These are phyloP conservation scores for Vigna radiata DNA, from an alignment of 306 rosid genomes.

Conservation along the genomic window DNA sequence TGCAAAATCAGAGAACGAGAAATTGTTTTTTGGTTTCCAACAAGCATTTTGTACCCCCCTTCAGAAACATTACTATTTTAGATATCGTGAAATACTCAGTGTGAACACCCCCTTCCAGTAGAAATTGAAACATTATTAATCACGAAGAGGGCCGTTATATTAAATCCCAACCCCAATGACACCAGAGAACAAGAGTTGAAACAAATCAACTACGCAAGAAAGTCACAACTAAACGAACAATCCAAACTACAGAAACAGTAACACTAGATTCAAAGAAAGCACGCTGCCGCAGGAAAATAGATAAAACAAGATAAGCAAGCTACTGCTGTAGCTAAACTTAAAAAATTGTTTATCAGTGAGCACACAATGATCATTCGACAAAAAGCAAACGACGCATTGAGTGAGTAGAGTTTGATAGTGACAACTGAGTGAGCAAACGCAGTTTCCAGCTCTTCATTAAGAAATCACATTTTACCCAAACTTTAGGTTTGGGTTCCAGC, in stretches of 20 bases:
- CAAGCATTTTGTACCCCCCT: too few species aligned
- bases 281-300: neutral
- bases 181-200: conserved; percentile 31
- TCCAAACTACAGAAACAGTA: conserved; percentile 10
- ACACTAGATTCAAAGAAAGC: conserved; percentile 29
- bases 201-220: conserved; percentile 23
- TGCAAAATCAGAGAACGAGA: conserved; percentile 11
- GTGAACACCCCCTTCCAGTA: neutral
- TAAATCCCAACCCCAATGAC: neutral
- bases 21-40: neutral
- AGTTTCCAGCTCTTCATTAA: conserved; percentile 10
- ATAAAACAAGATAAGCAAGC: conserved; percentile 3
- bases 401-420: conserved; percentile 10
- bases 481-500: neutral
- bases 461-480: conserved; percentile 13
- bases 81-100: neutral
- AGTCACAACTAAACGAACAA: conserved; percentile 36
- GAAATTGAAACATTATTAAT: neutral
- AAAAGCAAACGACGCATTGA: neutral
- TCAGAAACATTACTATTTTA: neutral
- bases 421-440: conserved; percentile 14
- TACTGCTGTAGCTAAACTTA: conserved; percentile 16
- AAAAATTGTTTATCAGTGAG: conserved; percentile 14
- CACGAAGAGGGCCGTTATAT: neutral
- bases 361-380: conserved; percentile 1